Evolutionary conservation across 2,329 filamentous ascomycete species (phyloP).

Genomic region (Acephala macrosclerotiorum): DNA sequence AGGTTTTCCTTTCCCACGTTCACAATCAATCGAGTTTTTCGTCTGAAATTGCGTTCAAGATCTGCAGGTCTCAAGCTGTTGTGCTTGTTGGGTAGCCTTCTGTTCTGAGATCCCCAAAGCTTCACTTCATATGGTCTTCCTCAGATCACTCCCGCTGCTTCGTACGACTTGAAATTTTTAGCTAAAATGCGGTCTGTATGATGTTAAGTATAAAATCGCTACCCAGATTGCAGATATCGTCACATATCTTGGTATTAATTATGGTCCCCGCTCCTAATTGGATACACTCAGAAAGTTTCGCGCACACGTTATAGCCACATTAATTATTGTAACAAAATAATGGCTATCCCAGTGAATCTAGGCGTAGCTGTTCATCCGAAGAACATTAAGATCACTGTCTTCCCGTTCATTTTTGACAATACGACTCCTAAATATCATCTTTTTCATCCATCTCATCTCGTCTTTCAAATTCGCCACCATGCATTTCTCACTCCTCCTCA

Average conservation of each 20-base stretch:
- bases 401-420: not conserved
- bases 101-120: not conserved
- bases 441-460: not conserved
- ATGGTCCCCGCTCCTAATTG: not conserved
- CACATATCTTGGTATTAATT: conserved; percentile 10
- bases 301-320: not conserved
- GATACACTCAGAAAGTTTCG: not conserved
- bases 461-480: not conserved
- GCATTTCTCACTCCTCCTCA: not conserved
- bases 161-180: not conserved
- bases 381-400: not conserved
- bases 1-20: no score
- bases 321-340: conserved; percentile 1
- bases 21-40: not conserved
- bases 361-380: not conserved
- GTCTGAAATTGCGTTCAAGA: not conserved
- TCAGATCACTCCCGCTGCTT: not conserved
- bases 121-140: not conserved
- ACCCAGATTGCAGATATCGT: conserved; percentile 9
- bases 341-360: not conserved
- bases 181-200: not conserved
- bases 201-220: not conserved
- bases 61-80: not conserved
- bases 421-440: not conserved
- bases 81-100: not conserved